These are phyloP conservation scores for Penicillium fimorum DNA, from an alignment of 495 filamentous ascomycete species.

Conservation along the genomic window DNA sequence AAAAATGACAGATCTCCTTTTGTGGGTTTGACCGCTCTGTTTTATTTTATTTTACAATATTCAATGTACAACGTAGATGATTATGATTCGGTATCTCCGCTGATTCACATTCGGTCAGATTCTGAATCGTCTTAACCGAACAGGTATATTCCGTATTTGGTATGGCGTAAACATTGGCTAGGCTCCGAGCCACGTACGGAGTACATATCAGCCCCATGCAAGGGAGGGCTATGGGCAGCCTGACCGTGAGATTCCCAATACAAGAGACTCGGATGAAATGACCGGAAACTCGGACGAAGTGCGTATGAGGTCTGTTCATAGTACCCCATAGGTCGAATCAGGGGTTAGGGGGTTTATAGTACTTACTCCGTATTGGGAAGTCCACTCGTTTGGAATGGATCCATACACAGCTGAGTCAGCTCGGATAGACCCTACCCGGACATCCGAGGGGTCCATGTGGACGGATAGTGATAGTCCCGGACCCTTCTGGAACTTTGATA, in stretches of 20 bases:
- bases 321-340: too few species aligned
- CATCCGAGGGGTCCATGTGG: slow-evolving; percentile 1
- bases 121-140: neutral
- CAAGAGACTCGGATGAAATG: neutral
- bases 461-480: neutral
- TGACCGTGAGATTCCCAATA: neutral
- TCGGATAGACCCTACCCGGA: neutral
- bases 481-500: neutral
- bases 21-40: neutral
- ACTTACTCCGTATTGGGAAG: too few species aligned
- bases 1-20: slow-evolving; percentile 6
- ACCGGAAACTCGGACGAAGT: neutral
- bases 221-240: neutral
- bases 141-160: neutral
- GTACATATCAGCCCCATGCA: neutral
- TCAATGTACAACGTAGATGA: neutral
- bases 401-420: neutral
- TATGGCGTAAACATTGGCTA: neutral
- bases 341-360: too few species aligned
- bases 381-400: too few species aligned
- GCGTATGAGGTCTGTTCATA: too few species aligned
- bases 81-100: neutral
- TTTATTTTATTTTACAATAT: neutral
- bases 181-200: neutral
- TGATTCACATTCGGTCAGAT: neutral